Conservation (phyloP, 2,329 filamentous ascomycete genomes). For the Madurella mycetomatis region DNA sequence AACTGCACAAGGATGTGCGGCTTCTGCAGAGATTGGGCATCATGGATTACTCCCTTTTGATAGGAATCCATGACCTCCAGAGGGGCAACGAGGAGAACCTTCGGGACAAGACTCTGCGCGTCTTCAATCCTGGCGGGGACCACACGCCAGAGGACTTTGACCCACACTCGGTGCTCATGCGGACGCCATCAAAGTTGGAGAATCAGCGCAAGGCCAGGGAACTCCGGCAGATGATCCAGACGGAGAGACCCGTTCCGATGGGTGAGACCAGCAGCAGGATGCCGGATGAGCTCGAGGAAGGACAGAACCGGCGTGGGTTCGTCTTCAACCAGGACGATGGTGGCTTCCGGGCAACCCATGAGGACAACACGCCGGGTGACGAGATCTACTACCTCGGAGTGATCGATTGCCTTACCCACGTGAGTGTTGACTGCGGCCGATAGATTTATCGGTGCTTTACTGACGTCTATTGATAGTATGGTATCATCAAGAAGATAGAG, state of each 20-base stretch:
- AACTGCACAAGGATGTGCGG: constrained; percentile 81
- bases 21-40: constrained; percentile 86
- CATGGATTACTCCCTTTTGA: constrained; percentile 96
- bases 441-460: not conserved
- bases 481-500: constrained; percentile 88
- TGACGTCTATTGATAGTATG: constrained; percentile 59
- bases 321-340: constrained; percentile 94
- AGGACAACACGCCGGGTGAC: constrained; percentile 77
- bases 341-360: constrained; percentile 87
- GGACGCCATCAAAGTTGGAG: constrained; percentile 91
- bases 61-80: constrained; percentile 87
- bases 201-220: constrained; percentile 87
- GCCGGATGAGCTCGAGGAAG: constrained; percentile 81
- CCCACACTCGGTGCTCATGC: constrained; percentile 63
- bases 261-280: constrained; percentile 77
- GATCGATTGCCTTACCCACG: constrained; percentile 95
- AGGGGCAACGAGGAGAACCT: constrained; percentile 95
- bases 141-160: constrained; percentile 49
- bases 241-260: constrained; percentile 90
- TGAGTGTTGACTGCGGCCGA: constrained; percentile 46
- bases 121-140: constrained; percentile 86
- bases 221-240: constrained; percentile 84
- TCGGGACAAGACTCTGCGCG: constrained; percentile 80
- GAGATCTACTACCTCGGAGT: constrained; percentile 98
- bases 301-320: constrained; percentile 63